These are phyloP conservation scores for Skeletonema potamos DNA, from an alignment of 108 stramenopile species.

Conservation along the genomic window DNA sequence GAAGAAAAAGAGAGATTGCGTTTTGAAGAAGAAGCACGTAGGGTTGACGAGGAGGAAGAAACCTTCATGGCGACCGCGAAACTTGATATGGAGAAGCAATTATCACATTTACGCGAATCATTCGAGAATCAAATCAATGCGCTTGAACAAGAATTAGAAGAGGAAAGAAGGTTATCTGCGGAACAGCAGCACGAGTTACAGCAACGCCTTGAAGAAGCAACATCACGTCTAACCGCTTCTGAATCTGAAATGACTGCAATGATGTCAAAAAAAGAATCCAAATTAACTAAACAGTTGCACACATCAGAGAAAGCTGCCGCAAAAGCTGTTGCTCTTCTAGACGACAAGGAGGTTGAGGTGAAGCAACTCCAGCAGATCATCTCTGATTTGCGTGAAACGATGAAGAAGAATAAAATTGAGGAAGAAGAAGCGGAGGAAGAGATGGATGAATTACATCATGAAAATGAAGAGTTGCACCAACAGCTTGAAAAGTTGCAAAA, in stretches of 20 bases:
- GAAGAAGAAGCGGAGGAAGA: slow-evolving; percentile 46
- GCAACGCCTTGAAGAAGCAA: slow-evolving; percentile 39
- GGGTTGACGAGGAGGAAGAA: slow-evolving; percentile 37
- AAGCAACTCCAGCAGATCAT: slow-evolving; percentile 44
- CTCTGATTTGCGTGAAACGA: slow-evolving; percentile 42
- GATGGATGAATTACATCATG: slow-evolving; percentile 60
- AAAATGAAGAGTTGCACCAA: slow-evolving; percentile 73
- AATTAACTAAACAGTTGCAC: slow-evolving; percentile 31
- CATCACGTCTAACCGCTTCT: slow-evolving; percentile 16
- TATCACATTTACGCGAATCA: slow-evolving; percentile 34
- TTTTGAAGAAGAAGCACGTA: slow-evolving; percentile 22
- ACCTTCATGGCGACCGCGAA: slow-evolving; percentile 29
- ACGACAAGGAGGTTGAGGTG: slow-evolving; percentile 44
- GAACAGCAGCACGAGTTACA: slow-evolving; percentile 44
- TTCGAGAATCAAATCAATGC: slow-evolving; percentile 32
- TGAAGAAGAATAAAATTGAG: slow-evolving; percentile 50
- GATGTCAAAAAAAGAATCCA: slow-evolving; percentile 39
- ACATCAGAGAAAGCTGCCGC: slow-evolving; percentile 46
- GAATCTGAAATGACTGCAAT: slow-evolving; percentile 41
- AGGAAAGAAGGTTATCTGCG: slow-evolving; percentile 34
- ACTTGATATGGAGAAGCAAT: slow-evolving; percentile 37
- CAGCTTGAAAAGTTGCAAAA: slow-evolving; percentile 56
- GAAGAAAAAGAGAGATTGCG: slow-evolving; percentile 33
- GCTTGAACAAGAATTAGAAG: slow-evolving; percentile 41
- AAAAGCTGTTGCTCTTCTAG: slow-evolving; percentile 40